phyloP scores from a whole-genome alignment of 768 basidiomycete species.

The Pulveroboletus sp. region DNA sequence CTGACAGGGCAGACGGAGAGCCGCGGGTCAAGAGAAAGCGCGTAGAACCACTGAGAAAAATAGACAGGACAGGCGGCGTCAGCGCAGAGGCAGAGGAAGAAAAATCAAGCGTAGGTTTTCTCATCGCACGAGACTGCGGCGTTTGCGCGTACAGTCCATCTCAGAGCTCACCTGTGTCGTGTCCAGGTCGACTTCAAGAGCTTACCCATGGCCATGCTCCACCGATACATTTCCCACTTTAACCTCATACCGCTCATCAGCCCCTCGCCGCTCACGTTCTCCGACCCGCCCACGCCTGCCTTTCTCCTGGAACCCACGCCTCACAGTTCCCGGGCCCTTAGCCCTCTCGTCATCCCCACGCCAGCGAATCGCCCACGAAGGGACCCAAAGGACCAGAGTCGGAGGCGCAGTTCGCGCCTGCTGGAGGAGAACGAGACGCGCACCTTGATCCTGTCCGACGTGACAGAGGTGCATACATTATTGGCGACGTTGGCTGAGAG shows the following conservation, averaged over 20 bases:
- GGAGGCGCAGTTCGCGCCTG: constrained; percentile 68
- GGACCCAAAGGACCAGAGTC: constrained; percentile 53
- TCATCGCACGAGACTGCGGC: neutral
- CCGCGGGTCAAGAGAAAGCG: constrained; percentile 71
- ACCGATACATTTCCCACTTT: constrained; percentile 69
- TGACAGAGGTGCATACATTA: constrained; percentile 60
- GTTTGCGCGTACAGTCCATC: neutral
- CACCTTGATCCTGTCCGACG: constrained; percentile 65
- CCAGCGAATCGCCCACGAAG: constrained; percentile 72
- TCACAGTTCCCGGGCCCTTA: constrained; percentile 45
- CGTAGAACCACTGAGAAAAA: constrained; percentile 41
- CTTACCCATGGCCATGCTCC: constrained; percentile 58
- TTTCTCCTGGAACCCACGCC: constrained; percentile 48
- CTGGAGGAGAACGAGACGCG: constrained; percentile 58
- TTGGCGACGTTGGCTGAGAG: constrained; percentile 66
- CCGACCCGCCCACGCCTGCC: constrained; percentile 68
- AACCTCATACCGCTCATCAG: constrained; percentile 67
- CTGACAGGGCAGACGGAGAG: constrained; percentile 68
- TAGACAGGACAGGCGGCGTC: constrained; percentile 37
- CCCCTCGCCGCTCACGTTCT: constrained; percentile 61
- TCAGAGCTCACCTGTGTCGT: constrained; percentile 10
- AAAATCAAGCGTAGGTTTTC: constrained; percentile 27
- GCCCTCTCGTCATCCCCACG: constrained; percentile 43
- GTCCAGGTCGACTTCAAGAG: constrained; percentile 70
- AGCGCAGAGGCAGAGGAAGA: constrained; percentile 30